Conservation (phyloP, 768 basidiomycete species). For the Termitomyces heimii region DNA sequence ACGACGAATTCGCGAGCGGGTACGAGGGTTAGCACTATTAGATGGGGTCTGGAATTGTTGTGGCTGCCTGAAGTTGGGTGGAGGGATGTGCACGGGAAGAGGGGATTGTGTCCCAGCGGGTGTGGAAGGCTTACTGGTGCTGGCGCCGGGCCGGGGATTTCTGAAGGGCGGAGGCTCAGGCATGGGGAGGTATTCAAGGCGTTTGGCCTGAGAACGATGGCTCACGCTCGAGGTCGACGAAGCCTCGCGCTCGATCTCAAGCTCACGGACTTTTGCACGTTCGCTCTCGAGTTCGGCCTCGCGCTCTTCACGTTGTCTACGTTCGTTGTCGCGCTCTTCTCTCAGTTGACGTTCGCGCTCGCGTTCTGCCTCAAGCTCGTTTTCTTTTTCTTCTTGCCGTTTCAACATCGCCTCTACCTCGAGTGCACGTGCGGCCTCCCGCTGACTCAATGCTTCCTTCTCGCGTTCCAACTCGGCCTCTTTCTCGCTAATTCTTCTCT, state of each 20-base stretch:
- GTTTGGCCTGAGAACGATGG: constrained; percentile 5
- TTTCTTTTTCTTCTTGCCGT: constrained; percentile 4
- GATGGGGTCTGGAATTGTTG: constrained; percentile 14
- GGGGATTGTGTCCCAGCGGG: background rate
- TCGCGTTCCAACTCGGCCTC: constrained; percentile 11
- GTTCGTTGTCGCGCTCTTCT: constrained; percentile 3
- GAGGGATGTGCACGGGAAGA: constrained; percentile 4
- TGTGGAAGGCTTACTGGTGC: background rate
- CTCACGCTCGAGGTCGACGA: constrained; percentile 3
- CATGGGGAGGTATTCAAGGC: constrained; percentile 13
- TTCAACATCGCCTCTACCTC: constrained; percentile 1
- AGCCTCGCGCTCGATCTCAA: constrained; percentile 5
- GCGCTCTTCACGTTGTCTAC: constrained; percentile 7
- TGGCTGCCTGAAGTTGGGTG: constrained; percentile 1
- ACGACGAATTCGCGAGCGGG: constrained; percentile 1
- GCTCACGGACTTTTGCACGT: constrained; percentile 9
- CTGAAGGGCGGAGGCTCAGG: constrained; percentile 9
- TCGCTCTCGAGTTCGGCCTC: constrained; percentile 6
- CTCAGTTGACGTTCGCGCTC: constrained; percentile 10
- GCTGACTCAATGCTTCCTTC: constrained; percentile 14
- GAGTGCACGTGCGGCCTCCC: constrained; percentile 1
- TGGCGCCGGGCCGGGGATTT: background rate
- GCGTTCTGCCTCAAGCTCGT: constrained; percentile 14
- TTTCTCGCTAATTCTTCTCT: constrained; percentile 3
- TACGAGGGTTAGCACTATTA: background rate